Conservation (phyloP, 2,329 filamentous ascomycete genomes). For the Calonectria pauciramosa region DNA sequence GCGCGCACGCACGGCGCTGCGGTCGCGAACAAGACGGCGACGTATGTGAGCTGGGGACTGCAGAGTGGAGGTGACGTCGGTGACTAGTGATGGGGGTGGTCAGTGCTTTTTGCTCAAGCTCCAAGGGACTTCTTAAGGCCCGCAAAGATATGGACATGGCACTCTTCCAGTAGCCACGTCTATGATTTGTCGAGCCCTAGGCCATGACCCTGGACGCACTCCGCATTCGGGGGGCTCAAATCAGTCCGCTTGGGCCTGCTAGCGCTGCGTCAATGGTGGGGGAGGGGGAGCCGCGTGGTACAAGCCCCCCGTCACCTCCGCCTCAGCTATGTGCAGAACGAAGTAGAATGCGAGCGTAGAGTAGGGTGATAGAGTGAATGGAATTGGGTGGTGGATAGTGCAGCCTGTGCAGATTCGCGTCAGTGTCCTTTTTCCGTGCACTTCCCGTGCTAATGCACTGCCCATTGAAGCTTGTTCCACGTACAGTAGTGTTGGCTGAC, state of each 20-base stretch:
- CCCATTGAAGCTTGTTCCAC: neutral
- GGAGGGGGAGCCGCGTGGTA: neutral
- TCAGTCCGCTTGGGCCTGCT: neutral
- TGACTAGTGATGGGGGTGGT: conserved; percentile 24
- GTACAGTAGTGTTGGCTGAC: conserved; percentile 3
- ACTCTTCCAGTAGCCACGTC: conserved; percentile 2
- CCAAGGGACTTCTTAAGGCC: conserved; percentile 2
- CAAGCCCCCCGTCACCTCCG: conserved; percentile 15
- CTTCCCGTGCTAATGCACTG: neutral
- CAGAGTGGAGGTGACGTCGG: conserved; percentile 40
- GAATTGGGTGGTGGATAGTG: neutral
- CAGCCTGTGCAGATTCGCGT: neutral
- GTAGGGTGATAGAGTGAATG: neutral
- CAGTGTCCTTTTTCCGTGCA: neutral
- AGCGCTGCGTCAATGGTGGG: conserved; percentile 13
- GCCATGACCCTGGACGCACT: conserved; percentile 14
- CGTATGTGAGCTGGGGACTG: neutral
- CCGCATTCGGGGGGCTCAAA: conserved; percentile 17
- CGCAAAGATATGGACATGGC: neutral
- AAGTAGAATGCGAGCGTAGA: neutral
- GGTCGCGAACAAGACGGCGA: conserved; percentile 5
- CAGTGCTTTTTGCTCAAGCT: neutral
- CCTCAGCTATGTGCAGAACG: conserved; percentile 1
- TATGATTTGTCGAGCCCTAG: conserved; percentile 8
- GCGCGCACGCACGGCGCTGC: neutral